Evolutionary conservation across 257 asterid genomes (phyloP), one percentile per base, ranked within the genome.

Genomic region (Henckelia pumila): DNA sequence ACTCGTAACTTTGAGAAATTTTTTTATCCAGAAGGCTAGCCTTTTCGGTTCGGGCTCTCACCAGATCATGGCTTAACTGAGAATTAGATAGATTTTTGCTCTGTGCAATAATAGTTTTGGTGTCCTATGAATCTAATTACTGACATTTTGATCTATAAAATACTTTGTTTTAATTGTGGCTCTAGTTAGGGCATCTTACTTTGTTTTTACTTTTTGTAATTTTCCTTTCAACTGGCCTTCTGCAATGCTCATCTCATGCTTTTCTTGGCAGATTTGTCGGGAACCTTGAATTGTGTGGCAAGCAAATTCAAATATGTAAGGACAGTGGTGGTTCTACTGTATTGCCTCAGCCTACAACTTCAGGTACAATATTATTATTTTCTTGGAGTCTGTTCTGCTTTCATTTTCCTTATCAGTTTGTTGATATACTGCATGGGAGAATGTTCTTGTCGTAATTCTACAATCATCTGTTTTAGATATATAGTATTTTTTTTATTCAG

Each of bases 211-310:
- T n/a, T 35, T 19, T 20, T 61, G 16, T 61, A 29, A 25, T 30
- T 21, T 32, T 17, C 11, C 26, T 66, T 47, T 55, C 30, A 26
- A 21, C 53, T 70, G n/a, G 19, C 52, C 30, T 63, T 49, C 53
- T 14, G 26, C 59, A 59, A 50, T 64, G 35, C 70, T 72, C 57
- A 59, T 69, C 19, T 62, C 50, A 61, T 71, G 71, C 68, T 78
- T 67, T 73, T 68, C 76, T 63, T 68, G 66, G 83, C 81, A 93
- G 98, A 30, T 93, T 86, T 80, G 76, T 86, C 64, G 98, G 98
- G 52, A 93, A 93, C 71, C 97, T 93, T 64, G 95, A 81, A 57
- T 79, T 93, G 82, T 93, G 98, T 75, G 98, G 98, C 59, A 71
- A 74, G 81, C 98, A 93, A 86, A 74, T 76, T 29, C 79, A 73